A percentile compares a stretch with the other conserved stretches of the same genome.
These are phyloP conservation scores for Neonectria magnoliae DNA, from an alignment of 2,329 filamentous ascomycete genomes.

Conservation along the genomic window DNA sequence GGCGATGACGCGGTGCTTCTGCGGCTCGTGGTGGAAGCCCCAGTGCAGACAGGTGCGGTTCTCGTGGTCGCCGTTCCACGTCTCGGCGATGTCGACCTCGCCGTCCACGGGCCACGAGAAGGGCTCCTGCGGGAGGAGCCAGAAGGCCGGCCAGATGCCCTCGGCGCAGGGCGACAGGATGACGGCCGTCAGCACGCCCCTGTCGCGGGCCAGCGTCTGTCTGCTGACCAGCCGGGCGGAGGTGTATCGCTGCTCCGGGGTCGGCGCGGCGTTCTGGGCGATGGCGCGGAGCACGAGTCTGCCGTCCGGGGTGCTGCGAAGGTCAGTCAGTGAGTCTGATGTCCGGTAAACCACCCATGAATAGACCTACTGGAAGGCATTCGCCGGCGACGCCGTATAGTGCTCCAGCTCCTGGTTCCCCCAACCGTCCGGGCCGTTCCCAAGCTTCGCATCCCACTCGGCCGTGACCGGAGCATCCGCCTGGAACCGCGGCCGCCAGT, in stretches of 20 bases:
- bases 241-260: constrained; percentile 59
- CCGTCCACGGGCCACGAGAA: constrained; percentile 69
- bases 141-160: constrained; percentile 71
- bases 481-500: constrained; percentile 64
- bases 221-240: constrained; percentile 65
- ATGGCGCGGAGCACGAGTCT: constrained; percentile 64
- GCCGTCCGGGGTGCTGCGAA: constrained; percentile 54
- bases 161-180: constrained; percentile 62
- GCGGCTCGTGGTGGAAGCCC: constrained; percentile 64
- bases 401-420: constrained; percentile 70
- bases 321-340: neutral
- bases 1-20: constrained; percentile 66
- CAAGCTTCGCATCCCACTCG: constrained; percentile 65
- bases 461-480: constrained; percentile 56
- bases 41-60: constrained; percentile 70
- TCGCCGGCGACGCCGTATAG: constrained; percentile 60
- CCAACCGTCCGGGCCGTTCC: constrained; percentile 68
- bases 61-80: constrained; percentile 66
- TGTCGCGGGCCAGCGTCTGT: constrained; percentile 59
- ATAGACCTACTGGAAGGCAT: constrained; percentile 61
- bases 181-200: constrained; percentile 63
- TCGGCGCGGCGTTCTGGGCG: constrained; percentile 46
- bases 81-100: constrained; percentile 69
- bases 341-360: too few species aligned
- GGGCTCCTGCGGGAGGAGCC: constrained; percentile 67